phyloP scores from a whole-genome alignment of 768 basidiomycete species.

The Xerocomus potaroensis region DNA sequence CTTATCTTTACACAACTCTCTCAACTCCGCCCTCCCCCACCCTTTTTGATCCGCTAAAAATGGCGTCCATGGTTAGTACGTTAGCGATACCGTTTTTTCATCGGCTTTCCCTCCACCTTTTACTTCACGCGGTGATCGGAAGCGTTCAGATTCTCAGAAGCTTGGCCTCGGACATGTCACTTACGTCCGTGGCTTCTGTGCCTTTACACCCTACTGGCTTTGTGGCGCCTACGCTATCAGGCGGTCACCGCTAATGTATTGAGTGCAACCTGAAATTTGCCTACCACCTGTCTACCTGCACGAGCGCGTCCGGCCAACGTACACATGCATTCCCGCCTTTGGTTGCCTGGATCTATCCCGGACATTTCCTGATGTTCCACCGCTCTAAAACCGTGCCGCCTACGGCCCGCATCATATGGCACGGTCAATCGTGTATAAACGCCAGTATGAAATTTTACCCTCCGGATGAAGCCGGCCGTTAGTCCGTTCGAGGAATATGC shows the following conservation, averaged over 20 bases:
- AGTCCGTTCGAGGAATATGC: slow-evolving; percentile 5
- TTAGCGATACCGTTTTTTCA: slow-evolving; percentile 8
- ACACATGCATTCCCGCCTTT: slow-evolving; percentile 21
- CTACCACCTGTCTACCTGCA: slow-evolving; percentile 15
- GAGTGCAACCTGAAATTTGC: slow-evolving; percentile 5
- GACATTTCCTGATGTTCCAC: slow-evolving; percentile 20
- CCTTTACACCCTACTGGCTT: slow-evolving; percentile 22
- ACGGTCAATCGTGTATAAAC: slow-evolving; percentile 10
- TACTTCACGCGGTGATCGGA: slow-evolving; percentile 25
- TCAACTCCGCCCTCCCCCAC: slow-evolving; percentile 8
- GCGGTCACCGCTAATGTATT: slow-evolving; percentile 21
- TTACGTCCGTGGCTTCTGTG: slow-evolving; percentile 33
- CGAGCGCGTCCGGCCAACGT: slow-evolving; percentile 15
- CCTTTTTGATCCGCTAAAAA: slow-evolving; percentile 20
- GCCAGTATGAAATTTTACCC: slow-evolving; percentile 12
- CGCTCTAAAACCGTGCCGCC: slow-evolving; percentile 18
- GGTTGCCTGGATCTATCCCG: slow-evolving; percentile 16
- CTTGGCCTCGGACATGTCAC: slow-evolving; percentile 30
- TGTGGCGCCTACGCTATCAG: slow-evolving; percentile 27
- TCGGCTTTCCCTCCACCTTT: slow-evolving; percentile 7
- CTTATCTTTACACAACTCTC: slow-evolving; percentile 20
- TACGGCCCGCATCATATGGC: slow-evolving; percentile 20
- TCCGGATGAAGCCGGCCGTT: slow-evolving; percentile 12
- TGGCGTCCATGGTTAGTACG: slow-evolving; percentile 14
- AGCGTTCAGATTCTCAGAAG: slow-evolving; percentile 28